Evolutionary conservation across 2,329 filamentous ascomycete species (phyloP), one percentile per base, ranked within the genome.

Genomic region (Alternaria sp.): DNA sequence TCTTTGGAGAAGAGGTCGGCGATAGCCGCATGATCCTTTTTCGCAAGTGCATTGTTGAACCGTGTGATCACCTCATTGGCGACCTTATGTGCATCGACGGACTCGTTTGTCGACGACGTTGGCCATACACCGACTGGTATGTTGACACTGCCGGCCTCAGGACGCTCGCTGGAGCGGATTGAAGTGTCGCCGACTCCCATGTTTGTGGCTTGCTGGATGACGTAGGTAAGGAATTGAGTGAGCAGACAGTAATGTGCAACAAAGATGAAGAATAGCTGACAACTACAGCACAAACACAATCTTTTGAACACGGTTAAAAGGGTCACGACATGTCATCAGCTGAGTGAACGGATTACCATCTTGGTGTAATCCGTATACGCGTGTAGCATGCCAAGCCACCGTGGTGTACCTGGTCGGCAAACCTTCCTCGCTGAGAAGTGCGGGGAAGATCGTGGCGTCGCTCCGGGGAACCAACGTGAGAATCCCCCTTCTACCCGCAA

Each of bases 91-190:
- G 81, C 75, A 52, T 85, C 76, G 19, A 78, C 69, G 21, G 72
- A 71, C 15, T 75, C 67, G 4, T 71, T 59, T 32, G 62, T 65
- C 59, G 71, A 57, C 17, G 79, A 66, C 9, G 66, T 47, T 80
- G 70, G 84, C 52, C 85, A 83, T 23, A 80, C 72, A n/a, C 82
- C 83, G 3, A 85, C 70, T 3, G 78, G 72, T 44, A 87, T 81
- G 70, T 89, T 88, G 73, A 85, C 74, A 0, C 87, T 89, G 55
- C 87, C 88, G 0, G 85, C 83, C 69, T 82, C 81, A 45, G 82
- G 75, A 19, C 83, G 80, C 47, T 84, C 76, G 62, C 79, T 79
- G 1, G 83, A 84, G n/a, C 74, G 69, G 25, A 74, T 70, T 11
- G 67, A 64, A 10, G 57, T 62, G 46, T 72, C 69, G 40, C 70